Conservation (phyloP, 1,284 basidiomycete genomes). For the Naganishia liquefaciens region DNA sequence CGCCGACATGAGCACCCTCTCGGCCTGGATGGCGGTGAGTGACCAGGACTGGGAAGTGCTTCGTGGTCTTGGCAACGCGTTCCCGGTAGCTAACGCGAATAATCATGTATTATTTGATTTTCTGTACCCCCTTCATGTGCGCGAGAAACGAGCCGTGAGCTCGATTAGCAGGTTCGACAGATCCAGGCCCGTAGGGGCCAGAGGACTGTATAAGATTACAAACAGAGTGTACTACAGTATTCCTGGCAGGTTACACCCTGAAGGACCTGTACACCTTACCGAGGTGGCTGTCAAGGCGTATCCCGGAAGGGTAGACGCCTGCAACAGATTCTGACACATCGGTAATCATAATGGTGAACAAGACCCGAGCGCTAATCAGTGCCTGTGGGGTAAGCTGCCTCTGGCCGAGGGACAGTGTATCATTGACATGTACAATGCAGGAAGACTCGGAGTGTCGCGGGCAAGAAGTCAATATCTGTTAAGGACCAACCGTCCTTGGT, state of each 20-base stretch:
- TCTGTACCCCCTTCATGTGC: constrained; percentile 5
- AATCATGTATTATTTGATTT: constrained; percentile 1
- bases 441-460: background rate
- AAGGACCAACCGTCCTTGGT: no score
- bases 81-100: background rate
- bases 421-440: background rate
- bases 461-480: no score
- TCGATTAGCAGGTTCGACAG: background rate
- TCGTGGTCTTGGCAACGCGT: background rate
- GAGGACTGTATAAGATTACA: background rate
- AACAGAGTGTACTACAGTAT: background rate
- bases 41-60: background rate
- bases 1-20: background rate
- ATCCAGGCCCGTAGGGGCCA: background rate
- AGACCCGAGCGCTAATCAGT: background rate
- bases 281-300: constrained; percentile 1
- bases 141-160: background rate
- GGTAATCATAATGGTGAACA: background rate
- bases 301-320: background rate
- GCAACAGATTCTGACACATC: background rate
- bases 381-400: constrained; percentile 1
- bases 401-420: constrained; percentile 1
- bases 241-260: background rate
- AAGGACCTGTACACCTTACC: background rate
- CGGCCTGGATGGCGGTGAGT: background rate